A percentile compares a stretch with the other conserved stretches of the same genome.
phyloP scores from a whole-genome alignment of 352 stramenopile species.

The Phytophthora citrophthora region DNA sequence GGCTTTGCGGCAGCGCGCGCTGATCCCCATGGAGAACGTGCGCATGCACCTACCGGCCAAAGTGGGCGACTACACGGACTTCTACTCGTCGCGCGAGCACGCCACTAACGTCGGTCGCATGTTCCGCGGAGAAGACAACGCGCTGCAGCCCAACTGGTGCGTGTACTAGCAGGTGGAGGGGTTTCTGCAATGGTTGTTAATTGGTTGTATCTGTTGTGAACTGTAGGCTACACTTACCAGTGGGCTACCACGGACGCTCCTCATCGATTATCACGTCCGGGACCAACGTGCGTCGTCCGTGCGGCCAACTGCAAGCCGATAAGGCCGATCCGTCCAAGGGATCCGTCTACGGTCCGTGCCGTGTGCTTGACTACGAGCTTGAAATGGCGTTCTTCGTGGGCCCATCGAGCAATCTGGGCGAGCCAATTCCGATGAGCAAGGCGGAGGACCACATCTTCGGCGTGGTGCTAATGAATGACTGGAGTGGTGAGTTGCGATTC shows the following conservation, averaged over 20 bases:
- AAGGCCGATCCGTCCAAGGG: conserved; percentile 91
- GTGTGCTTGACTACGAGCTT: conserved; percentile 96
- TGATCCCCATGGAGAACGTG: conserved; percentile 80
- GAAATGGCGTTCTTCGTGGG: conserved; percentile 97
- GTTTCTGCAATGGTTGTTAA: not conserved
- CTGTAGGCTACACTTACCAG: conserved; percentile 92
- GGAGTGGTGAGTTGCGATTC: conserved; percentile 81
- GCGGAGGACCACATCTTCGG: conserved; percentile 97
- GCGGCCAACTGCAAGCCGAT: conserved; percentile 94
- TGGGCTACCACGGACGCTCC: conserved; percentile 97
- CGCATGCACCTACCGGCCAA: conserved; percentile 93
- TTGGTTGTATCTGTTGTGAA: not conserved
- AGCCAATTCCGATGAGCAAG: conserved; percentile 90
- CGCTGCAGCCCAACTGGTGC: conserved; percentile 96
- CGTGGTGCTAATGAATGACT: conserved; percentile 98
- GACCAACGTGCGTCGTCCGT: conserved; percentile 83
- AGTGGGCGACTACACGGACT: conserved; percentile 98
- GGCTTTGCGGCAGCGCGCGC: conserved; percentile 67
- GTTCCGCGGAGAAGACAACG: conserved; percentile 95
- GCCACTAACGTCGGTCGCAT: conserved; percentile 96
- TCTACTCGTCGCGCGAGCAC: conserved; percentile 97
- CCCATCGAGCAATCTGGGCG: conserved; percentile 85
- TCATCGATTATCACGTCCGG: conserved; percentile 93
- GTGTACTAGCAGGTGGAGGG: not conserved
- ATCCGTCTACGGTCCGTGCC: conserved; percentile 89